A percentile compares a stretch with the other conserved stretches of the same genome.
These are phyloP conservation scores for Aspergillus sclerotiicarbonarius DNA, from an alignment of 495 filamentous ascomycete genomes.

Conservation along the genomic window DNA sequence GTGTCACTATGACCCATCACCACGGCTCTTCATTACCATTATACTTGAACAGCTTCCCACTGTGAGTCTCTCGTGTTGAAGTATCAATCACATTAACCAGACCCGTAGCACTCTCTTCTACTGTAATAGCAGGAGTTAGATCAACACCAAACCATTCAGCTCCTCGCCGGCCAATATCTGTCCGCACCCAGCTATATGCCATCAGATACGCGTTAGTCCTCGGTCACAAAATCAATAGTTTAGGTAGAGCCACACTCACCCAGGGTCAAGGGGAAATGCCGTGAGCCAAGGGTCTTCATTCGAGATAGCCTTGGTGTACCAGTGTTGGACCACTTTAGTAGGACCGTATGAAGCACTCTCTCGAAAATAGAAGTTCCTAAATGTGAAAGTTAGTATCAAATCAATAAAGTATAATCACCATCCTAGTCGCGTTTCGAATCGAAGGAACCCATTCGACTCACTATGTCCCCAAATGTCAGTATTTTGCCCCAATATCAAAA, in stretches of 20 bases:
- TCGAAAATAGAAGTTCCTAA: slow-evolving; percentile 19
- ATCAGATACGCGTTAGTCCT: slow-evolving; percentile 4
- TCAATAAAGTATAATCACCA: not conserved
- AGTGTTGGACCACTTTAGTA: slow-evolving; percentile 39
- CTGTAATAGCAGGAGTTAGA: slow-evolving; percentile 23
- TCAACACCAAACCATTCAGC: slow-evolving; percentile 34
- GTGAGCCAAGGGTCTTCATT: slow-evolving; percentile 36
- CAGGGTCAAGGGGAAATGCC: slow-evolving; percentile 31
- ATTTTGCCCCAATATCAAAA: not conserved
- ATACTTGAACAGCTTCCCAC: slow-evolving; percentile 32
- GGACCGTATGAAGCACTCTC: slow-evolving; percentile 40
- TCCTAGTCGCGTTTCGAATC: too few relatives aligned
- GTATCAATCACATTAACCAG: slow-evolving; percentile 36
- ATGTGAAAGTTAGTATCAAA: slow-evolving; percentile 18
- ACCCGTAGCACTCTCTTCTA: slow-evolving; percentile 36
- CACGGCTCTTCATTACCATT: slow-evolving; percentile 21
- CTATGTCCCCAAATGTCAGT: not conserved
- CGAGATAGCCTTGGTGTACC: slow-evolving; percentile 35
- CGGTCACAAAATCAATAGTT: slow-evolving; percentile 15
- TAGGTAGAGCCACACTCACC: slow-evolving; percentile 14
- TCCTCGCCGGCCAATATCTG: slow-evolving; percentile 44
- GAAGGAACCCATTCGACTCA: not conserved
- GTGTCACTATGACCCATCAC: slow-evolving; percentile 4
- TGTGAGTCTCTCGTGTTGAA: slow-evolving; percentile 32
- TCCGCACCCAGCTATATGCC: slow-evolving; percentile 40